Base-by-base conservation (phyloP, 192 early-diverging fungal species). In the Coemansia sp. region DNA sequence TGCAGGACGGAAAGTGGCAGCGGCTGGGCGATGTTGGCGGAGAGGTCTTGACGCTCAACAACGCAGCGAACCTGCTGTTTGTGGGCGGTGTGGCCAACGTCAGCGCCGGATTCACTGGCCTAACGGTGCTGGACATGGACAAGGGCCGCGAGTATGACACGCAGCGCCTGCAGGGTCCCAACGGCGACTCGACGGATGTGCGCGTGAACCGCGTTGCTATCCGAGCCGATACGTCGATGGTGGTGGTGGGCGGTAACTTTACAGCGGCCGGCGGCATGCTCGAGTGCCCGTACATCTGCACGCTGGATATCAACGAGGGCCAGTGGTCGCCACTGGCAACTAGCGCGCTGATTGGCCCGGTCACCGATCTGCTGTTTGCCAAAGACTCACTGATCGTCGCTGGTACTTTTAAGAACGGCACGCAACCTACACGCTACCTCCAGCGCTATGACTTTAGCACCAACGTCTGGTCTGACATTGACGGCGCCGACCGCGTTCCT, bases 331-430 rank as follows among this genome's bases (percentile, higher is more conserved):
- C 71, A 2, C 55, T 81, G 49, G 53, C 64, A 3, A n/a, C 75
- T 7, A 76, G 70, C 65, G 47, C 64, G 27, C 65, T 81, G 47
- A 51, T 74, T 12, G 77, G 64, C 43, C 52, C 65, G 23, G 74
- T 83, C 25, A 69, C 64, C 35, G 80, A 82, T 21, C 52, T 82
- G 71, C 52, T 73, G 35, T 77, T 82, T 49, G 52, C 59, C 53
- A 72, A 67, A n/a, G 71, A 64, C 38, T 59, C 25, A 6, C 49
- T 88, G 14, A 25, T 83, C 31, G 81, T 88, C 1, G 88, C 77
- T 16, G 88, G 87, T 5, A 71, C 67, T 8, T 88, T 89, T 71
- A 64, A 75, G 31, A 86, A 85, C 29, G 80, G 79, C 52, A 80
- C 82, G 0, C 63, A 74, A 7, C 66, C 74, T 2, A 48, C 67